A percentile compares a stretch with the other conserved stretches of the same genome.
Evolutionary conservation across 805 yeast genomes (phyloP).

Genomic region (Metschnikowia bowlesiae): DNA sequence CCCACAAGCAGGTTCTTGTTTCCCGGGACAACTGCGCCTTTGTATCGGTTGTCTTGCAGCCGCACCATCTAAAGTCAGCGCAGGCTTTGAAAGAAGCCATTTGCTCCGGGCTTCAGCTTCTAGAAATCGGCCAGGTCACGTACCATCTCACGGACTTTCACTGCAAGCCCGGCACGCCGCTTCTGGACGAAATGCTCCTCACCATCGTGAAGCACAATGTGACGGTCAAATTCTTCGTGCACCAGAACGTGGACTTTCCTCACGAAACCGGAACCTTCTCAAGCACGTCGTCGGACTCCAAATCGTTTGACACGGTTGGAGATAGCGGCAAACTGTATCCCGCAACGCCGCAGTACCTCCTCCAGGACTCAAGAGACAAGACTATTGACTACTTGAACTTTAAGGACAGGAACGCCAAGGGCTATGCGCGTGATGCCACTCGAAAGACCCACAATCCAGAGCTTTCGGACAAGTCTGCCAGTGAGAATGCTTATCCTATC

Average conservation of each 20-base stretch:
- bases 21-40: slow-evolving; percentile 62
- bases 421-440: not conserved
- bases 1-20: slow-evolving; percentile 41
- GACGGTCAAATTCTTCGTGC: slow-evolving; percentile 32
- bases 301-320: slow-evolving; percentile 46
- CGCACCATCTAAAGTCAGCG: slow-evolving; percentile 16
- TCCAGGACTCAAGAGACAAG: slow-evolving; percentile 40
- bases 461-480: not conserved
- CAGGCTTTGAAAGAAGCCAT: slow-evolving; percentile 37
- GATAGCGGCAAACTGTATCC: slow-evolving; percentile 48
- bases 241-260: slow-evolving; percentile 32
- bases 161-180: slow-evolving; percentile 50
- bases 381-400: slow-evolving; percentile 54
- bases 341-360: slow-evolving; percentile 64
- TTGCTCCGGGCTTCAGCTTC: slow-evolving; percentile 32
- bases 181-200: slow-evolving; percentile 47
- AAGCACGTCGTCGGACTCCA: slow-evolving; percentile 51
- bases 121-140: slow-evolving; percentile 29
- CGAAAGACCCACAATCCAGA: not conserved
- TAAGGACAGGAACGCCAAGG: slow-evolving; percentile 33
- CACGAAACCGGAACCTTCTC: slow-evolving; percentile 34
- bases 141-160: slow-evolving; percentile 69
- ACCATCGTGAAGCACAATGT: slow-evolving; percentile 28
- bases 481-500: slow-evolving; percentile 5
- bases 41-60: slow-evolving; percentile 39